These are phyloP conservation scores for Colletotrichum cereale DNA, from an alignment of 2,329 filamentous ascomycete genomes.

Conservation along the genomic window DNA sequence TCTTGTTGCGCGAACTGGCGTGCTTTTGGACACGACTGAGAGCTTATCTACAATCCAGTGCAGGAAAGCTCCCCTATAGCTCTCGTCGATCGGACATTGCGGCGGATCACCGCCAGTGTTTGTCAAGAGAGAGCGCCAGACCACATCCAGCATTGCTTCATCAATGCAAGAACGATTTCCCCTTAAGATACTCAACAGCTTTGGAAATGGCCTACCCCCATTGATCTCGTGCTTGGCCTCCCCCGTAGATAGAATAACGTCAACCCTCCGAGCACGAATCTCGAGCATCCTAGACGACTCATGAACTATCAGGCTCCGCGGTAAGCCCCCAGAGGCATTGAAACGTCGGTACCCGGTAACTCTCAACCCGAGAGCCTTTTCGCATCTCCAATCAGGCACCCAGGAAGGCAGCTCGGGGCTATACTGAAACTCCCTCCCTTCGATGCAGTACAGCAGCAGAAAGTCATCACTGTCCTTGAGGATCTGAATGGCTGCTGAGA, in stretches of 20 bases:
- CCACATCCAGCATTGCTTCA: background rate
- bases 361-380: background rate
- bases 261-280: background rate
- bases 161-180: background rate
- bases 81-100: background rate
- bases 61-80: background rate
- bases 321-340: background rate
- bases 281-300: background rate
- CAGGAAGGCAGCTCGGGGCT: background rate
- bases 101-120: background rate
- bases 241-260: background rate
- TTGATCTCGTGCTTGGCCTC: constrained; percentile 7
- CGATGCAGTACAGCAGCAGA: constrained; percentile 1
- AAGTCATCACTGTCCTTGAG: background rate
- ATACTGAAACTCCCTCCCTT: background rate
- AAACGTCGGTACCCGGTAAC: constrained; percentile 1
- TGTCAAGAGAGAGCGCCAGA: constrained; percentile 8
- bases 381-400: constrained; percentile 13
- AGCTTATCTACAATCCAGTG: background rate
- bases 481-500: constrained; percentile 8
- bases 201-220: background rate
- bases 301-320: background rate
- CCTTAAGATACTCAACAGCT: background rate
- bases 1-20: background rate
- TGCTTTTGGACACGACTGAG: background rate